Base-by-base conservation (phyloP, 2,329 filamentous ascomycete genomes). In the Pezicula neosporulosa region DNA sequence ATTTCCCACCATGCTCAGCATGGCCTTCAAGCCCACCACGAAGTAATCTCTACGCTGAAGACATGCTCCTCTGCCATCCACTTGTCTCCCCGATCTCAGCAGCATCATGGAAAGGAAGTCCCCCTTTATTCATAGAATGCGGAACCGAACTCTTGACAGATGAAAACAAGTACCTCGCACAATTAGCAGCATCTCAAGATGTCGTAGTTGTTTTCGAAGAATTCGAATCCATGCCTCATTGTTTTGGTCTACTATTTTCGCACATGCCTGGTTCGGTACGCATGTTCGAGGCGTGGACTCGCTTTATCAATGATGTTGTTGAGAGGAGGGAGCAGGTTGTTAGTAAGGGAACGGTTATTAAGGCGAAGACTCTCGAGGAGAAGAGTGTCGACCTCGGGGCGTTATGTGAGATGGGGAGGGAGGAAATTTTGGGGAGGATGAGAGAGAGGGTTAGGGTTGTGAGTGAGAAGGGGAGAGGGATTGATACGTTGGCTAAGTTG, bases 141-240 rank as follows among this genome's bases (percentile, higher is more conserved):
- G 89, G 89, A 0, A 81, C 87, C 72, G 89, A 94, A 69, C 77
- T 86, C 59, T 73, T 93, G 9, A 73, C 79, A 1, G 87, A 90
- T 65, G 87, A 91, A 66, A 77, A 76, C 53, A 77, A 76, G 56
- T 81, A 81, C 48, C 63, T 89, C 2, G 86, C 84, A 0, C 68
- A 71, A 38, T 75, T 77, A 37, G 72, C 88, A 10, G 72, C 73
- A 15, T 56, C 61, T 7, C 80, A 87, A 43, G 82, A 80, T 5
- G 85, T 86, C 0, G 63, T 62, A 0, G 80, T 92, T 0, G 74
- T 81, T 3, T 87, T 84, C 61, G 82, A 89, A 64, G 81, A 90
- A 68, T 94, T 84, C 64, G 85, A 91, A 66, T 86, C 82, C 3
- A 93, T 93, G 89, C 87, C 89, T 49, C 89, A 92, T 68, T 83